A percentile compares a stretch with the other conserved stretches of the same genome.
These are phyloP conservation scores for Eremomyces bilateralis DNA, from an alignment of 495 filamentous ascomycete species.

Conservation along the genomic window DNA sequence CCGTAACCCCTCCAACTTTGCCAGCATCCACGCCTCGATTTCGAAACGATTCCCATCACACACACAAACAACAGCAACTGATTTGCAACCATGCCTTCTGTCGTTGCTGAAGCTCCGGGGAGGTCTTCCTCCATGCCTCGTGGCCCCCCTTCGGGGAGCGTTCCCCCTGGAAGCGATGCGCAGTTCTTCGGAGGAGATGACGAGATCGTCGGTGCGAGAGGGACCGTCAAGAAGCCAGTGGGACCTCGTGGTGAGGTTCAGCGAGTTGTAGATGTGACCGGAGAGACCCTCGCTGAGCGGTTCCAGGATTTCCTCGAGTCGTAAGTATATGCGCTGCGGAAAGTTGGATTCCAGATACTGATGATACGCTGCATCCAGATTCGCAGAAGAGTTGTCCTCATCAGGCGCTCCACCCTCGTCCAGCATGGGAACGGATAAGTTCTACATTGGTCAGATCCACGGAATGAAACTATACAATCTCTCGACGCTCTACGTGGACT, in stretches of 20 bases:
- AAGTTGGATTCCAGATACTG: too few species aligned
- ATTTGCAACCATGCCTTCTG: too few species aligned
- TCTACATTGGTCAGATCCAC: slow-evolving; percentile 92
- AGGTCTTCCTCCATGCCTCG: slow-evolving; percentile 35
- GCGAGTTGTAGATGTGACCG: slow-evolving; percentile 68
- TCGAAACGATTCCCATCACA: too few species aligned
- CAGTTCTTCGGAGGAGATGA: slow-evolving; percentile 42
- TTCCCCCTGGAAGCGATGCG: slow-evolving; percentile 38
- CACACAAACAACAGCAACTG: too few species aligned
- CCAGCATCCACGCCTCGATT: too few species aligned
- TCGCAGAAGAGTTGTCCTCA: slow-evolving; percentile 49
- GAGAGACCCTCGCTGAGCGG: slow-evolving; percentile 59
- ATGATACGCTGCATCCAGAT: slow-evolving; percentile 25
- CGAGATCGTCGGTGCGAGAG: slow-evolving; percentile 32
- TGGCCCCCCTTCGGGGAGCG: slow-evolving; percentile 43
- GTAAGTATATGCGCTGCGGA: slow-evolving; percentile 24
- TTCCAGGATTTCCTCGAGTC: slow-evolving; percentile 81
- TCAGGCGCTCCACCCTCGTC: slow-evolving; percentile 58
- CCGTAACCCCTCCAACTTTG: too few species aligned
- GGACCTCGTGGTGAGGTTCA: slow-evolving; percentile 47
- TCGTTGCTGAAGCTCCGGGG: too few species aligned
- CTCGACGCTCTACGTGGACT: slow-evolving; percentile 97
- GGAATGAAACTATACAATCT: slow-evolving; percentile 64
- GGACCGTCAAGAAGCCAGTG: slow-evolving; percentile 33
- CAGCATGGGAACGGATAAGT: slow-evolving; percentile 61